These are phyloP conservation scores for Entomortierella chlamydospora DNA, from an alignment of 192 early-diverging fungal genomes.

Conservation along the genomic window DNA sequence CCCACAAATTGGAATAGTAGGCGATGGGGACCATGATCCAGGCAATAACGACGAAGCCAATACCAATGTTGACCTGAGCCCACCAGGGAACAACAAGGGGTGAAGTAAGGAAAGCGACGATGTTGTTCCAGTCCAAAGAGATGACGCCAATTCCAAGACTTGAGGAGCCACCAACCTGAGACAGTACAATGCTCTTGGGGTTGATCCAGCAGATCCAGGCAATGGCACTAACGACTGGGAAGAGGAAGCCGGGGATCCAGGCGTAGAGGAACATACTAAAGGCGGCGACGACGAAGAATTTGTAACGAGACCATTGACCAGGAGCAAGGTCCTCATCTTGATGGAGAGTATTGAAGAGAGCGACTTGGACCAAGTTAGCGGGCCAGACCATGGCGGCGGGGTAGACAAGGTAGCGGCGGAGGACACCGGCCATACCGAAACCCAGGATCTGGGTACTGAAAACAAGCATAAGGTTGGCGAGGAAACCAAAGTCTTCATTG, in stretches of 20 bases:
- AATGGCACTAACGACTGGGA: constrained; percentile 6
- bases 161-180: too few relatives aligned
- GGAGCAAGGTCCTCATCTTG: background rate
- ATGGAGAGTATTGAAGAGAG: constrained; percentile 47
- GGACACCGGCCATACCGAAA: constrained; percentile 67
- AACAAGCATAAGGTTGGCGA: constrained; percentile 54
- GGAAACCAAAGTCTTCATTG: constrained; percentile 42
- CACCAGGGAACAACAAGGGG: too few relatives aligned
- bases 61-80: too few relatives aligned
- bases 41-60: too few relatives aligned
- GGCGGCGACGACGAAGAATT: too few relatives aligned
- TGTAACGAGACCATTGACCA: too few relatives aligned
- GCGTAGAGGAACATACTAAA: background rate
- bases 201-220: constrained; percentile 48
- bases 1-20: too few relatives aligned
- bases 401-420: constrained; percentile 65
- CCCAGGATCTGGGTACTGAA: constrained; percentile 66
- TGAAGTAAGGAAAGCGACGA: too few relatives aligned
- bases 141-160: too few relatives aligned
- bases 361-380: too few relatives aligned
- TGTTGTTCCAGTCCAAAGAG: too few relatives aligned
- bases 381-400: constrained; percentile 74
- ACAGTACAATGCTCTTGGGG: background rate
- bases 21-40: too few relatives aligned
- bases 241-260: background rate